These are phyloP conservation scores for Botryosphaeria agaves DNA, from an alignment of 2,329 filamentous ascomycete species.

Conservation along the genomic window DNA sequence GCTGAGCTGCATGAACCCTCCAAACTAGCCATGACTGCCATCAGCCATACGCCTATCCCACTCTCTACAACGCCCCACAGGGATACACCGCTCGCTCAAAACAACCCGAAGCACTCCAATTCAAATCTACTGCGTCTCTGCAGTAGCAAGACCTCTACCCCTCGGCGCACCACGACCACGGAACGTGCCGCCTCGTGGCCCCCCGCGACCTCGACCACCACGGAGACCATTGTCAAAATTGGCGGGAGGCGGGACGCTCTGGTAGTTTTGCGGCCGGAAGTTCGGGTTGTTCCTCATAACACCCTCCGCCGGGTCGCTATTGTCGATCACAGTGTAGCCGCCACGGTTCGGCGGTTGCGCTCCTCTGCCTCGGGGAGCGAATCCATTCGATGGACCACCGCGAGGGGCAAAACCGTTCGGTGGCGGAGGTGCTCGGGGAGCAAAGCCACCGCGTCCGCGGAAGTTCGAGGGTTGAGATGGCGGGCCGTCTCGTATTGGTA, in stretches of 20 bases:
- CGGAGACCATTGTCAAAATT: constrained; percentile 28
- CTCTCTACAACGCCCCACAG: no score
- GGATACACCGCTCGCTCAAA: no score
- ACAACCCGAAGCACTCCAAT: no score
- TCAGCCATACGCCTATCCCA: no score
- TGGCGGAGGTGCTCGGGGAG: constrained; percentile 12
- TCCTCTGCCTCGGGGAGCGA: constrained; percentile 22
- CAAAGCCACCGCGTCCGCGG: constrained; percentile 20
- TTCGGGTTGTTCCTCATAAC: constrained; percentile 36
- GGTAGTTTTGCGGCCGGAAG: constrained; percentile 37
- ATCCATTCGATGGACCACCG: constrained; percentile 11
- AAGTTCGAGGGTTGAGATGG: constrained; percentile 3
- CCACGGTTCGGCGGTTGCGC: constrained; percentile 17
- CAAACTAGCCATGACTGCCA: no score
- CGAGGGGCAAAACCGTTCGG: constrained; percentile 10
- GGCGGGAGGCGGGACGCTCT: constrained; percentile 39
- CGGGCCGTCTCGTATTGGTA: constrained; percentile 22
- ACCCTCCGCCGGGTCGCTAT: constrained; percentile 33
- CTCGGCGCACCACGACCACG: constrained; percentile 11
- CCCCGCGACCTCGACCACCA: constrained; percentile 14
- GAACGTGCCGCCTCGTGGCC: not conserved
- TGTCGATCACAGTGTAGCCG: constrained; percentile 30
- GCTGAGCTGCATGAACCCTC: no score
- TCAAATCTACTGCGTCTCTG: no score
- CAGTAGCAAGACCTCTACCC: no score